These are phyloP conservation scores for Plasmopara viticola DNA, from an alignment of 352 stramenopile species.

Conservation along the genomic window DNA sequence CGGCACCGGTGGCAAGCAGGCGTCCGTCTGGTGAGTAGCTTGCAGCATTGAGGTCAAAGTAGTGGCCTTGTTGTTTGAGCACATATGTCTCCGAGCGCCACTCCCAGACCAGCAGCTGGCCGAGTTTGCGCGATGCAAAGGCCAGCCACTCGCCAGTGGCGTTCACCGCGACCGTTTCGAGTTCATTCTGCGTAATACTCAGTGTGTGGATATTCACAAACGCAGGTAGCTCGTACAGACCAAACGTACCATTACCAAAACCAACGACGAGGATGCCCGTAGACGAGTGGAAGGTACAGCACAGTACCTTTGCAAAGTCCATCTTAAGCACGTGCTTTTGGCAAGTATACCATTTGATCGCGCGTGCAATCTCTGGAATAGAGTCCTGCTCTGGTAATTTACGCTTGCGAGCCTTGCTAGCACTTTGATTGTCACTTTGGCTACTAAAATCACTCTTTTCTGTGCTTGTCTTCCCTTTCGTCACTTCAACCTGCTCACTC, in stretches of 20 bases:
- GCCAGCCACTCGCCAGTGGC: constrained; percentile 96
- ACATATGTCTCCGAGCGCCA: constrained; percentile 99
- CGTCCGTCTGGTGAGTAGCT: constrained; percentile 97
- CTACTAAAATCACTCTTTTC: constrained; percentile 7
- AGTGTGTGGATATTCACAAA: constrained; percentile 97
- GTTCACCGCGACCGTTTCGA: constrained; percentile 94
- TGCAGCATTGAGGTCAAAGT: constrained; percentile 95
- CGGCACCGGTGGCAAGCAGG: constrained; percentile 94
- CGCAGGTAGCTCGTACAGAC: constrained; percentile 94
- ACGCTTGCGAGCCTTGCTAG: constrained; percentile 20
- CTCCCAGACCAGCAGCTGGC: constrained; percentile 99
- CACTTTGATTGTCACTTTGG: constrained; percentile 26
- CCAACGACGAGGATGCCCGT: constrained; percentile 90
- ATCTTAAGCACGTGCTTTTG: constrained; percentile 87
- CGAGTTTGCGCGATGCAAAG: constrained; percentile 95
- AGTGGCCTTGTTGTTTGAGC: constrained; percentile 99
- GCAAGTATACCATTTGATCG: constrained; percentile 80
- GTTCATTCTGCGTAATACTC: constrained; percentile 84
- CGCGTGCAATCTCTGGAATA: constrained; percentile 60
- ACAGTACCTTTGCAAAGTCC: constrained; percentile 85
- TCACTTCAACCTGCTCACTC: constrained; percentile 21
- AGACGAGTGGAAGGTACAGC: constrained; percentile 85
- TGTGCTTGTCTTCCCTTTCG: constrained; percentile 18
- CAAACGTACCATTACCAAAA: constrained; percentile 97
- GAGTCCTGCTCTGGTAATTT: constrained; percentile 18